Base-by-base conservation (phyloP, 371 early-diverging fungal species). In the Mortierella sp. region DNA sequence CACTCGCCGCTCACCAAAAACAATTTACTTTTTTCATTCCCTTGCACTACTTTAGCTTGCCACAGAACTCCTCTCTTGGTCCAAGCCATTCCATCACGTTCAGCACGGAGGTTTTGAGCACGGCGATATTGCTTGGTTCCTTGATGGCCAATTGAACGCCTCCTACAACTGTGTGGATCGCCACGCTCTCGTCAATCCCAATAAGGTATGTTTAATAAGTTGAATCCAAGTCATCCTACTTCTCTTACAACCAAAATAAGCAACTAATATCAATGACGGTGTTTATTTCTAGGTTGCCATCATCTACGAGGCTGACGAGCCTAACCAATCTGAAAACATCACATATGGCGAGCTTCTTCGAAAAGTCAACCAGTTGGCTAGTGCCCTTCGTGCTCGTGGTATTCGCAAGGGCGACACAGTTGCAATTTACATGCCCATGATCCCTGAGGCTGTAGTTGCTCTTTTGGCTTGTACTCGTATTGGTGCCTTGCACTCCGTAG, bases 141-240 rank as follows among this genome's bases (percentile, higher is more conserved):
- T 90, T 22, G 96, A 95, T 63, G 99, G 99, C 47, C 87, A 93
- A 79, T 85, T 99, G 71, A 99, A 99, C 85, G 96, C 95, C 18
- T 91, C 94, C 47, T 96, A 96, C 89, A 99, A 99, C 89, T 97
- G 98, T 87, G 93, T 99, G 35, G 99, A 99, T 80, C 94, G 98
- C 55, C 97, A 97, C 87, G 98, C 96, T 40, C 62, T 86, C 32
- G 62, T 84, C 35, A 88, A 89, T 57, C 95, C 95, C 20, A 80
- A 89, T 77, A 89, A 89, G 86, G 86, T 89, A 83, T 5, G 49
- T 20, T 20, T 47, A 47, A 18, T 14, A 47, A 18, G 20, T 5
- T 18, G 14, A 14, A 1, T 14, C 49, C 49, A 0, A 4, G 4
- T 4, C 1, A 54, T 5, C 26, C 26, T 26, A 54, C 9, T 26